A percentile compares a stretch with the other conserved stretches of the same genome.
These are phyloP conservation scores for Rhizomucor miehei DNA, from an alignment of 371 early-diverging fungal species.

Conservation along the genomic window DNA sequence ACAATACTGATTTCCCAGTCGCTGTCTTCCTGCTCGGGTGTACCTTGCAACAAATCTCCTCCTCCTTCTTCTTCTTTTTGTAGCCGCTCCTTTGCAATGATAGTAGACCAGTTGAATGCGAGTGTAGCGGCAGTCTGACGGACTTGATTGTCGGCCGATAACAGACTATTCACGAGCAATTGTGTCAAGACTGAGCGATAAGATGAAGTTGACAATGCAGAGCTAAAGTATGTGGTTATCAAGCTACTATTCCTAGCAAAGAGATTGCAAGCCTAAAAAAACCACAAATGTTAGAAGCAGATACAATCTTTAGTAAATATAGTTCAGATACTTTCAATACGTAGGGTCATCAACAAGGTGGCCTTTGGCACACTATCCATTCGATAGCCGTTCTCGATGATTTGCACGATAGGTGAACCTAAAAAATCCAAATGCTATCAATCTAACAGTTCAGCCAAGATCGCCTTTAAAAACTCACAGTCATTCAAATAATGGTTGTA, in stretches of 20 bases:
- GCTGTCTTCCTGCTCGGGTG: conserved; percentile 54
- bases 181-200: conserved; percentile 56
- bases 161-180: conserved; percentile 55
- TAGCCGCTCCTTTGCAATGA: conserved; percentile 41
- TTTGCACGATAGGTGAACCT: conserved; percentile 15
- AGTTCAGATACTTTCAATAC: conserved; percentile 32
- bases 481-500: conserved; percentile 44
- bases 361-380: conserved; percentile 28
- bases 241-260: conserved; percentile 40
- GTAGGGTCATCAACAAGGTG: conserved; percentile 49
- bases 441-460: background rate
- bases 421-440: background rate
- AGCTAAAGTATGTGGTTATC: conserved; percentile 51
- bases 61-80: conserved; percentile 31
- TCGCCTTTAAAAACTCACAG: too few species aligned
- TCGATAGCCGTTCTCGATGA: conserved; percentile 11
- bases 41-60: conserved; percentile 23
- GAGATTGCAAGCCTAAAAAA: conserved; percentile 55
- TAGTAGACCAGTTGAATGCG: conserved; percentile 63
- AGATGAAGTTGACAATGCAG: conserved; percentile 29
- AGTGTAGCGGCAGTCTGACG: conserved; percentile 67
- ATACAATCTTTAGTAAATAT: background rate
- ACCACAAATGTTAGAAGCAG: background rate
- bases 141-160: conserved; percentile 53
- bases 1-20: conserved; percentile 69